Evolutionary conservation across 2,329 filamentous ascomycete species (phyloP).

Genomic region (Chrysosporium keratinophilum): DNA sequence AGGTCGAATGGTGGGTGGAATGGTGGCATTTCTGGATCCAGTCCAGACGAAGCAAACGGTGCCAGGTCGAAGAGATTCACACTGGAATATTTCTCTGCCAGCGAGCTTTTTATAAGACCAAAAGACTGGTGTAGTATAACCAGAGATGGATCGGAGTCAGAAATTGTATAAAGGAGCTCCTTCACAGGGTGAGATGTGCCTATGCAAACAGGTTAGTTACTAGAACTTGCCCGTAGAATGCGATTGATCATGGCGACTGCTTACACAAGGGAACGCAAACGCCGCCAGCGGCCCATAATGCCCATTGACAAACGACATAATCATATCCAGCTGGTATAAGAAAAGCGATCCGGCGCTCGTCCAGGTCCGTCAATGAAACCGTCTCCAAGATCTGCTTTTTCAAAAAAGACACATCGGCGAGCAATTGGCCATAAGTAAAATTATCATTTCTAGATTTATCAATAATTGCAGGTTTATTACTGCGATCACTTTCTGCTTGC

Average conservation of each 20-base stretch:
- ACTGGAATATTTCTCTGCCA: slow-evolving; percentile 24
- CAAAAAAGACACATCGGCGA: slow-evolving; percentile 30
- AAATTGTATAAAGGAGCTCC: slow-evolving; percentile 35
- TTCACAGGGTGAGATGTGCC: slow-evolving; percentile 35
- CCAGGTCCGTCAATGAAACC: slow-evolving; percentile 25
- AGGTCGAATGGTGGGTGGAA: slow-evolving; percentile 25
- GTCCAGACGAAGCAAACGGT: slow-evolving; percentile 17
- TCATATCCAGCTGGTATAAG: slow-evolving; percentile 35
- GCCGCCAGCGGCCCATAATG: slow-evolving; percentile 37
- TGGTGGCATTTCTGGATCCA: slow-evolving; percentile 19
- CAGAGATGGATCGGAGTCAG: slow-evolving; percentile 35
- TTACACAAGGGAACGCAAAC: slow-evolving; percentile 37
- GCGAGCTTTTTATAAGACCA: slow-evolving; percentile 24
- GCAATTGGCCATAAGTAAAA: slow-evolving; percentile 34
- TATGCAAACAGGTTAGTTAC: slow-evolving; percentile 15
- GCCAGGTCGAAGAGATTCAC: slow-evolving; percentile 27
- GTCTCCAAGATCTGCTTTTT: slow-evolving; percentile 30
- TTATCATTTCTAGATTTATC: slow-evolving; percentile 30
- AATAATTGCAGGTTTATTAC: slow-evolving; percentile 31
- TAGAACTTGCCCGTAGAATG: neutral
- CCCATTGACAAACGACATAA: slow-evolving; percentile 36
- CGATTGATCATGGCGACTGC: slow-evolving; percentile 10
- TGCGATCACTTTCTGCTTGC: slow-evolving; percentile 25
- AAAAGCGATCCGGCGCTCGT: slow-evolving; percentile 33
- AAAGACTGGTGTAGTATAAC: slow-evolving; percentile 35